These are phyloP conservation scores for Onygenales sp. DNA, from an alignment of 2,329 filamentous ascomycete genomes.

Conservation along the genomic window DNA sequence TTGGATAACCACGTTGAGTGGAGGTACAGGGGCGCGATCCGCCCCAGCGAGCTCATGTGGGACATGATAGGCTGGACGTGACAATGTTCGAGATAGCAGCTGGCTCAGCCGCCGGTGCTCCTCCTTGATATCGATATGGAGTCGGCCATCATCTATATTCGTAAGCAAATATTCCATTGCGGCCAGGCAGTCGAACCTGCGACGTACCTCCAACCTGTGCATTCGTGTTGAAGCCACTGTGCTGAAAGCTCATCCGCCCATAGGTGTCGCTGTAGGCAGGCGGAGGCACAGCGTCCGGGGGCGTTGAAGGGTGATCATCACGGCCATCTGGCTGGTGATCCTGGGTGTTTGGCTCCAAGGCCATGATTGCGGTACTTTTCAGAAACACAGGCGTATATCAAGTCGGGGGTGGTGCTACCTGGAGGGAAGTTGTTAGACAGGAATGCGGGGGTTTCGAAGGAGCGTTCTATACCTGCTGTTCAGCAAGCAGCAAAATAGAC, in stretches of 20 bases:
- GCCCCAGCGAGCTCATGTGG: constrained; percentile 65
- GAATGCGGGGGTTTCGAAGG: not conserved
- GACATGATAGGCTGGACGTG: not conserved
- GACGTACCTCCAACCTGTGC: constrained; percentile 47
- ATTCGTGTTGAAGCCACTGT: constrained; percentile 54
- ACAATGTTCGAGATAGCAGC: constrained; percentile 48
- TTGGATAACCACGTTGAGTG: constrained; percentile 63
- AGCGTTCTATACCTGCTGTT: not conserved
- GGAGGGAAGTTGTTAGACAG: too few relatives aligned
- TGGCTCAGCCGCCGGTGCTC: constrained; percentile 56
- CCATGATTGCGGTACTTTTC: not conserved
- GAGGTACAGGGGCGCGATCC: constrained; percentile 47
- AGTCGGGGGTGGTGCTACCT: not conserved
- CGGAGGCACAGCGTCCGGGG: constrained; percentile 14
- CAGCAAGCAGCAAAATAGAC: not conserved
- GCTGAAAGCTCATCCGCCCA: constrained; percentile 52
- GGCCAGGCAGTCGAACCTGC: not conserved
- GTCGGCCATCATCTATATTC: constrained; percentile 57
- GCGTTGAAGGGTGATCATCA: constrained; percentile 3
- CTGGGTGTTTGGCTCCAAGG: not conserved
- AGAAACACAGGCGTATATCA: not conserved
- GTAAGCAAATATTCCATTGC: not conserved
- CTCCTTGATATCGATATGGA: constrained; percentile 72
- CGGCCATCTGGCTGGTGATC: not conserved
- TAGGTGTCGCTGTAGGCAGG: constrained; percentile 35